Evolutionary conservation across 2,329 filamentous ascomycete genomes (phyloP), one percentile per base, ranked within the genome.

Genomic region (Penicillium sp.): DNA sequence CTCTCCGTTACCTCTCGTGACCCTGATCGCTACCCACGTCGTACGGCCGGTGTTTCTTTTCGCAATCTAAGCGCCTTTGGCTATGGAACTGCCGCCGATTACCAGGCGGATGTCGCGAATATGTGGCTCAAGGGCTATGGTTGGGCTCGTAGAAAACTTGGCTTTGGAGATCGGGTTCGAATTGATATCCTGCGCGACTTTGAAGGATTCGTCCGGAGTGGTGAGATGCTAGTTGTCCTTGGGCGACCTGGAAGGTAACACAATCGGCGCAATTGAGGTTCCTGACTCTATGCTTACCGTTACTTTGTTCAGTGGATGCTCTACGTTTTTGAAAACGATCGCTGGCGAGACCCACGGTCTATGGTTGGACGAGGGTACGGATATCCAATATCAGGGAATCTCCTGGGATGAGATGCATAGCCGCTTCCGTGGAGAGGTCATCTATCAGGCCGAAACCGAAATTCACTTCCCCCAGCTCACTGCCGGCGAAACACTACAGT

Each of bases 361-460:
- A 69, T 87, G 85, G 68, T 82, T 95, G 15, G 90, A 92, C 52
- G 79, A 89, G 3, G 79, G 82, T 11, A 89, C 90, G 0, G 87
- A 91, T 65, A 87, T 96, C 73, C 94, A 96, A 78, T 96, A 96
- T 72, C 90, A 95, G 58, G 79, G 78, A 29, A 75, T 79, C 70
- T 81, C 86, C 13, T 84, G 90, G 59, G 79, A 91, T 69, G 85
- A 91, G 70, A 93, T 94, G 90, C 87, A 91, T 78, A 86, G 85
- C 13, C 82, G 81, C 2, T 92, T 93, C 77, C 88, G 91, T n/a
- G 91, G 91, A 66, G 91, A 95, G 76, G 90, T 90, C 65, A 93
- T 94, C 74, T 95, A 94, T 78, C 92, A 91, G 1, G 90, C 90
- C 56, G 91, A 94, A 76, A 88, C 91, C 30, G 92, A 95, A 72